Base-by-base conservation (phyloP, 2,329 filamentous ascomycete genomes). In the Fusarium haematococcum region DNA sequence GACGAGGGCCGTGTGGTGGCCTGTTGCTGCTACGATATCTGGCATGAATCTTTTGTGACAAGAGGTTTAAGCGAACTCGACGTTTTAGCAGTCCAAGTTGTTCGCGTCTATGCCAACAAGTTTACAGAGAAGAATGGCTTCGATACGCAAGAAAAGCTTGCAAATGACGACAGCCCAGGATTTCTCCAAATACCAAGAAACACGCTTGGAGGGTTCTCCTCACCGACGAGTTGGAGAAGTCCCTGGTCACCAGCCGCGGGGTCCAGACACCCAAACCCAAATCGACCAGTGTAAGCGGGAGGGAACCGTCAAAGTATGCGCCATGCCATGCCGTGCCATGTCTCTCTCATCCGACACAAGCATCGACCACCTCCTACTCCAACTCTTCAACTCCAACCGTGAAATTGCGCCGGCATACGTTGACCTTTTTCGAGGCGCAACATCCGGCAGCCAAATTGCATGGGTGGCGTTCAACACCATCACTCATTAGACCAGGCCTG, bases 221-320 rank as follows among this genome's bases (percentile, higher is more conserved):
- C 73, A 75, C 45, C 2, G 48, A 16, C 30, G 23, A 73, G 57
- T 78, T 78, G 76, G 76, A 78, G 76, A 77, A 68, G 23, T 18
- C 57, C 23, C 37, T 63, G 33, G 41, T 60, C 62, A 58, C 56
- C n/a, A 43, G 27, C 25, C 9, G 43, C 11, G 35, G 56, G 35
- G 56, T 58, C 23, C 56, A 27, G 23, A 27, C 56, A 39, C 10
- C 33, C 25, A 41, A 58, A 58, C 18, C 33, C 32, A 58, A 58
- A 9, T 18, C 23, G 16, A 58, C 14, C 32, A 58, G 58, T 64
- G 54, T 39, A 35, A 41, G 35, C 54, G 27, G 23, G n/a, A 58
- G 39, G 41, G 57, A 50, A 37, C 27, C n/a, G 37, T 64, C 48
- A 64, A 35, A 63, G 61, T 33, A 23, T 37, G 23, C 39, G 30